Conservation (phyloP, 2,329 filamentous ascomycete genomes). For the Esteya vermicola region DNA sequence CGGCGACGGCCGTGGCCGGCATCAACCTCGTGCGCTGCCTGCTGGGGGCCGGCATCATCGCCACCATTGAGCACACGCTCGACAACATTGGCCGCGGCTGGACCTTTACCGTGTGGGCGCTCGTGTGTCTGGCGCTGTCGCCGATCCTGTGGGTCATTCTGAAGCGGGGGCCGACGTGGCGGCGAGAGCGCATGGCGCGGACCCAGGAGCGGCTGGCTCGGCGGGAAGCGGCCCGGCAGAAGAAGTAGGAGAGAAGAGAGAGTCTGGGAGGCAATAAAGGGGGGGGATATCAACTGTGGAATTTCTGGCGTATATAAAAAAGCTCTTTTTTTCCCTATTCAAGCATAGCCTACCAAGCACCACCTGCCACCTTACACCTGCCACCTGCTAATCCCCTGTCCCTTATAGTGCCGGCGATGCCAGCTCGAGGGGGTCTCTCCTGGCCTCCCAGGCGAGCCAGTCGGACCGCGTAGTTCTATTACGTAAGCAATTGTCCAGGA, state of each 20-base stretch:
- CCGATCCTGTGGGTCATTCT: conserved; percentile 35
- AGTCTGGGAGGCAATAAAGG: not conserved
- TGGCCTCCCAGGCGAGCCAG: conserved; percentile 90
- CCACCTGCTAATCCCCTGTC: too few species aligned
- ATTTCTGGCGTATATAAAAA: too few species aligned
- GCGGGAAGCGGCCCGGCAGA: conserved; percentile 17
- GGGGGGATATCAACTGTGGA: too few species aligned
- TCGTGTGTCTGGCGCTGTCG: conserved; percentile 32
- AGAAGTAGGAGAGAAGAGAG: conserved; percentile 9
- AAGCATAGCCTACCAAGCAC: too few species aligned
- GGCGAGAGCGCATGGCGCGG: conserved; percentile 27
- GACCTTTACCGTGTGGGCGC: conserved; percentile 44
- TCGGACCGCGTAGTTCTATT: conserved; percentile 81
- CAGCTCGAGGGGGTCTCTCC: conserved; percentile 53
- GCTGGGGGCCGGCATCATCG: conserved; percentile 43
- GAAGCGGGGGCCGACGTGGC: conserved; percentile 34
- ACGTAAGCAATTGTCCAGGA: conserved; percentile 14
- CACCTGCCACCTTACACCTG: too few species aligned
- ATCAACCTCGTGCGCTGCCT: conserved; percentile 51
- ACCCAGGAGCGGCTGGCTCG: conserved; percentile 21
- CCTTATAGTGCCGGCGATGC: conserved; percentile 49
- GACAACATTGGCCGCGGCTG: conserved; percentile 42
- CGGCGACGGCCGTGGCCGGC: conserved; percentile 47
- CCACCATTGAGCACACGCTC: conserved; percentile 45
- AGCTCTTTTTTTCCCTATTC: too few species aligned